Evolutionary conservation across 805 yeast species (phyloP).

Genomic region (Saccharomycopsis sp.): DNA sequence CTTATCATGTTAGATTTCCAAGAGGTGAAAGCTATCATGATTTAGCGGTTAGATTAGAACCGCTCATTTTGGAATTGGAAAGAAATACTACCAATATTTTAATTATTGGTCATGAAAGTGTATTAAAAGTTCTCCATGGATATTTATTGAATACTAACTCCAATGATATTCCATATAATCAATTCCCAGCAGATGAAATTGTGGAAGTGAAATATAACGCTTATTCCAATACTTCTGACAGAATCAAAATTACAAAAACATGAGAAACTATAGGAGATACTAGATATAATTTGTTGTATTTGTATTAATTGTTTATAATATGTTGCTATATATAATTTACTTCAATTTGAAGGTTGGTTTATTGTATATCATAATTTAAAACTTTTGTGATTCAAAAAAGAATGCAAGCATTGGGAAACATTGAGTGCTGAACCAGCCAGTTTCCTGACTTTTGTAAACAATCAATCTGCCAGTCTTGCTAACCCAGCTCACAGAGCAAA

Average conservation of each 20-base stretch:
- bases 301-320: too few relatives aligned
- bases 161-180: constrained; percentile 69
- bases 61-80: constrained; percentile 87
- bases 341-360: too few relatives aligned
- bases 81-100: constrained; percentile 79
- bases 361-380: too few relatives aligned
- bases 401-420: too few relatives aligned
- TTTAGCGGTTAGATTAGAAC: constrained; percentile 88
- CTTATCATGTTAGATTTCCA: constrained; percentile 87
- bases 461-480: too few relatives aligned
- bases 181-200: constrained; percentile 72
- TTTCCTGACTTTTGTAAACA: too few relatives aligned
- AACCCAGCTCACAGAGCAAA: too few relatives aligned
- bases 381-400: too few relatives aligned
- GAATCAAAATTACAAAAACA: constrained; percentile 40
- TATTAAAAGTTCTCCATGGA: constrained; percentile 83
- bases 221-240: constrained; percentile 58
- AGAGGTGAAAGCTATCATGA: constrained; percentile 95
- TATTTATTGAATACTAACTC: constrained; percentile 89
- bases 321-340: too few relatives aligned
- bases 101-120: constrained; percentile 88
- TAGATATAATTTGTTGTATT: too few relatives aligned
- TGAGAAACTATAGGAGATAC: too few relatives aligned
- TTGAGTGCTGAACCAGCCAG: too few relatives aligned
- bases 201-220: constrained; percentile 85